A percentile compares a stretch with the other conserved stretches of the same genome.
These are phyloP conservation scores for Ogataea angusta DNA, from an alignment of 805 yeast species.

Conservation along the genomic window DNA sequence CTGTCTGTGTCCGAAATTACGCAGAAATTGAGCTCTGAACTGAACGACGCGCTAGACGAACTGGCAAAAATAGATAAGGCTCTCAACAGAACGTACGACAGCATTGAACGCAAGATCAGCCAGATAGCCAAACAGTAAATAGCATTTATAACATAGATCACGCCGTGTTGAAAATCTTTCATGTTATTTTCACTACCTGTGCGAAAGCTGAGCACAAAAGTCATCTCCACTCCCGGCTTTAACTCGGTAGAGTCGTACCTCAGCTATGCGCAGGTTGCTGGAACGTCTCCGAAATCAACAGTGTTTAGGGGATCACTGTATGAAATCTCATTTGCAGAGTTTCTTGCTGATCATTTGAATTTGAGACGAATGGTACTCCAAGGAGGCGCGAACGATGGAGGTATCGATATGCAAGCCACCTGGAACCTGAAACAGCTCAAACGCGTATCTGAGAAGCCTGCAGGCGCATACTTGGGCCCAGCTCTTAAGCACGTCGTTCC, in stretches of 20 bases:
- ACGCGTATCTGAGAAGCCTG: background rate
- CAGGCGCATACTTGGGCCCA: background rate
- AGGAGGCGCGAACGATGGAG: constrained; percentile 58
- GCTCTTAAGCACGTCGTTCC: constrained; percentile 4
- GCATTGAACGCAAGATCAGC: constrained; percentile 16
- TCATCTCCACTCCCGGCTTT: background rate
- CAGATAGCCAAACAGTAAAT: constrained; percentile 1
- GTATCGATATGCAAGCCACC: constrained; percentile 52
- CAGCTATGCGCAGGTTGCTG: constrained; percentile 31
- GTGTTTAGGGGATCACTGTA: constrained; percentile 56
- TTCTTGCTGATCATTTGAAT: constrained; percentile 37
- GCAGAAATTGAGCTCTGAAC: constrained; percentile 19
- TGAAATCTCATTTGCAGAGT: constrained; percentile 43
- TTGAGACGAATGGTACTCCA: constrained; percentile 39
- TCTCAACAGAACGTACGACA: constrained; percentile 17
- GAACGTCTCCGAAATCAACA: constrained; percentile 42
- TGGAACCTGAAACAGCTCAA: constrained; percentile 37
- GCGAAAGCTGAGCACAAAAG: background rate
- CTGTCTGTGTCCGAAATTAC: constrained; percentile 27
- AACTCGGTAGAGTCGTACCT: constrained; percentile 30
- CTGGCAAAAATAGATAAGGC: constrained; percentile 24
- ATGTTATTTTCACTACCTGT: background rate
- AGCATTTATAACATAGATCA: background rate
- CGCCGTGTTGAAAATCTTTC: constrained; percentile 1
- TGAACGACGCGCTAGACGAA: constrained; percentile 23